Evolutionary conservation across 371 early-diverging fungal species (phyloP).

Genomic region (Vairimorpha ceranae): DNA sequence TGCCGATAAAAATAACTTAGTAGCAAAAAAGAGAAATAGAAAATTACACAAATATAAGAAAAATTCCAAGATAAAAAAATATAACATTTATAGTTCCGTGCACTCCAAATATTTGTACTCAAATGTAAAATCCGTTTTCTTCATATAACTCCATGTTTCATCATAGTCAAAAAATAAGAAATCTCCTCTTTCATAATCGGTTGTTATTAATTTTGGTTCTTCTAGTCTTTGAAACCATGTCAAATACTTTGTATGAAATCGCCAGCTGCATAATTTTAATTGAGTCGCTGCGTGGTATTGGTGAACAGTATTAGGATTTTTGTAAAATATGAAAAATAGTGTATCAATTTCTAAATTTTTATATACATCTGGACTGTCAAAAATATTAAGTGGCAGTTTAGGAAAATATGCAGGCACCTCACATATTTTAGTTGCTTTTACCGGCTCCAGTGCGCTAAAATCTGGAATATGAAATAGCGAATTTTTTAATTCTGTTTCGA

Average conservation of each 20-base stretch:
- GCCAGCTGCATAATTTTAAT: conserved; percentile 89
- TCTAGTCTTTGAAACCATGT: conserved; percentile 98
- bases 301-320: conserved; percentile 82
- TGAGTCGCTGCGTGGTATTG: conserved; percentile 90
- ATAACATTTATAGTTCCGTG: conserved; percentile 15
- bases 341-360: conserved; percentile 85
- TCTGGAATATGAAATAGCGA: conserved; percentile 25
- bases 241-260: conserved; percentile 91
- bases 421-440: conserved; percentile 10
- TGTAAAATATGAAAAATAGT: conserved; percentile 94
- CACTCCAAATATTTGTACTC: conserved; percentile 63
- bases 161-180: conserved; percentile 97
- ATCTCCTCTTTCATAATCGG: conserved; percentile 91
- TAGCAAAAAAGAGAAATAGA: not conserved
- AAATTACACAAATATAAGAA: not conserved
- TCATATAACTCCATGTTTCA: conserved; percentile 88
- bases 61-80: not conserved
- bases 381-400: conserved; percentile 31
- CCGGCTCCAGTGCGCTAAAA: conserved; percentile 14
- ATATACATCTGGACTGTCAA: conserved; percentile 57
- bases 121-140: conserved; percentile 77
- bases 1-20: not conserved
- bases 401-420: conserved; percentile 54
- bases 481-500: conserved; percentile 32
- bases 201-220: conserved; percentile 86